These are phyloP conservation scores for Urostyla sp. DNA, from an alignment of 73 alveolate genomes.

Conservation along the genomic window DNA sequence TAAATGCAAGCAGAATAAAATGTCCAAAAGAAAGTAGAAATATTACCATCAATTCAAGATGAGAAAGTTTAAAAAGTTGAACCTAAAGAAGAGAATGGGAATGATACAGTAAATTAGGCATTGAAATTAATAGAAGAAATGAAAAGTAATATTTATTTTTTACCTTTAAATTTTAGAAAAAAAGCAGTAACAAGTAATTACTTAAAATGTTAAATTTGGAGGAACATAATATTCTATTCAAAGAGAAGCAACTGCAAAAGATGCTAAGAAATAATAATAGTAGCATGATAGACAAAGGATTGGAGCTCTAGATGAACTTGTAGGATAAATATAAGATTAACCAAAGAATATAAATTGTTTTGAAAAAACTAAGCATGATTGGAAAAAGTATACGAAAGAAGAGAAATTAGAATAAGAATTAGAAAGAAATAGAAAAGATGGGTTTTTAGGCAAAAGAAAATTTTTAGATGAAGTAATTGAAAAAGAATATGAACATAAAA, in stretches of 20 bases:
- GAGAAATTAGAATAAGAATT: slow-evolving; percentile 56
- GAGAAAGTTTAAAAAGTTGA: neutral
- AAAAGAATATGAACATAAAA: slow-evolving; percentile 64
- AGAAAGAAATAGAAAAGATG: slow-evolving; percentile 67
- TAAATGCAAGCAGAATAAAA: slow-evolving; percentile 55
- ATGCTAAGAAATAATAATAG: slow-evolving; percentile 18
- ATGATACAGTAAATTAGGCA: slow-evolving; percentile 57
- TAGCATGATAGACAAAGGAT: slow-evolving; percentile 23
- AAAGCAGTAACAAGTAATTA: neutral
- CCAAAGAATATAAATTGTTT: slow-evolving; percentile 61
- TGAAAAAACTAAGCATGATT: slow-evolving; percentile 59
- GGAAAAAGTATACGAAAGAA: slow-evolving; percentile 61
- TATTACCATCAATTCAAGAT: neutral
- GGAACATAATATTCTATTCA: slow-evolving; percentile 52
- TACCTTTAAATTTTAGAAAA: slow-evolving; percentile 5
- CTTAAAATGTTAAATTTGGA: slow-evolving; percentile 66
- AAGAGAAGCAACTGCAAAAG: slow-evolving; percentile 55
- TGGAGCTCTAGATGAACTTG: slow-evolving; percentile 54
- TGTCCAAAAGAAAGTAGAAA: neutral
- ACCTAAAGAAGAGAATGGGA: neutral
- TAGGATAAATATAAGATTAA: slow-evolving; percentile 36
- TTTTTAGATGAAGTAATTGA: slow-evolving; percentile 64
- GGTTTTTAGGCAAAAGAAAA: slow-evolving; percentile 54
- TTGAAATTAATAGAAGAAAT: slow-evolving; percentile 56
- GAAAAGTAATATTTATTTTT: slow-evolving; percentile 28